phyloP scores from a whole-genome alignment of 371 early-diverging fungal species.

The Lichtheimia ornata region DNA sequence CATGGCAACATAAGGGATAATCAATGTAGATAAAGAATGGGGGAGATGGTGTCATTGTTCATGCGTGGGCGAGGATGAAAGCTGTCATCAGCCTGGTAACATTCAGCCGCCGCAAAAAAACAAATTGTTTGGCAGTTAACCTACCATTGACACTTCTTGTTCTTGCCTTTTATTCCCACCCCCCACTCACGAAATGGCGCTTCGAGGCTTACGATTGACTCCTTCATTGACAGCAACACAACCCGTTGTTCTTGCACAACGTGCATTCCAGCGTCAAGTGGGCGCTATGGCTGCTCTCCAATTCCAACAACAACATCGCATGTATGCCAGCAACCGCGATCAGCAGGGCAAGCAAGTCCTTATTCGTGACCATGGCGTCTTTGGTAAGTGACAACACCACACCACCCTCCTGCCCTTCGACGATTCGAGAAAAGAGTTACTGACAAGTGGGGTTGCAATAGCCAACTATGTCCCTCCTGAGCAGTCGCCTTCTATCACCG shows the following conservation, averaged over 20 bases:
- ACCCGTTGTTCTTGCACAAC: neutral
- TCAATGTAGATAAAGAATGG: no score
- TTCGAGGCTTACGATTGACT: slow-evolving; percentile 19
- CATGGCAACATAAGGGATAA: no score
- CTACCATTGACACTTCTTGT: no score
- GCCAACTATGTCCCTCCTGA: slow-evolving; percentile 57
- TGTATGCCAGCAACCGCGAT: slow-evolving; percentile 13
- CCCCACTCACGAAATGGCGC: neutral
- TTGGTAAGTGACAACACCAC: slow-evolving; percentile 27
- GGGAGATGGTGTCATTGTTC: no score
- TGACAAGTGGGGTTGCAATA: slow-evolving; percentile 9
- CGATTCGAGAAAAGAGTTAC: neutral
- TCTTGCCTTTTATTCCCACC: neutral
- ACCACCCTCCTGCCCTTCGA: neutral
- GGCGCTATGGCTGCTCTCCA: slow-evolving; percentile 1
- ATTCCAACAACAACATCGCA: slow-evolving; percentile 13
- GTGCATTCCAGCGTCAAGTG: neutral
- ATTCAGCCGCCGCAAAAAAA: no score
- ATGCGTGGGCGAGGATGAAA: no score
- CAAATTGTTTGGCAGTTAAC: no score
- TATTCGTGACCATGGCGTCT: slow-evolving; percentile 53
- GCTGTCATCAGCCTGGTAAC: no score
- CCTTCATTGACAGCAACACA: slow-evolving; percentile 12
- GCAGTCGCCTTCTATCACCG: slow-evolving; percentile 42
- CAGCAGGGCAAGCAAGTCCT: slow-evolving; percentile 31